These are phyloP conservation scores for Hypoxylon sp. DNA, from an alignment of 2,329 filamentous ascomycete genomes.

Conservation along the genomic window DNA sequence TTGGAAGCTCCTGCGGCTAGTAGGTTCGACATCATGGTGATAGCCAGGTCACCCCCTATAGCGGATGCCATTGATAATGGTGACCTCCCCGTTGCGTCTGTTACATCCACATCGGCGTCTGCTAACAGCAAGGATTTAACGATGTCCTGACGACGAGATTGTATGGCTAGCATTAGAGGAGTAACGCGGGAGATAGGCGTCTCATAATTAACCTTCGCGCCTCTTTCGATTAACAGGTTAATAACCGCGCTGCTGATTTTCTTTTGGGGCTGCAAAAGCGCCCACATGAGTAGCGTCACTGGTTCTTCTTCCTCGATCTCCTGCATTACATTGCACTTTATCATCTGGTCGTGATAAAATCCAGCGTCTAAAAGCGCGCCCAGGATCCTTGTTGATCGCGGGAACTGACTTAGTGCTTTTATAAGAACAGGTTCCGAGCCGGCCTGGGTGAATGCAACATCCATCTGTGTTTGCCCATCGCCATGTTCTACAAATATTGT, in stretches of 20 bases:
- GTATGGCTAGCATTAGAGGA: constrained; percentile 73
- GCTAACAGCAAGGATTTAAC: constrained; percentile 70
- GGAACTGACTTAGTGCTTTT: constrained; percentile 68
- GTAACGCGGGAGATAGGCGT: constrained; percentile 67
- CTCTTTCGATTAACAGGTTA: constrained; percentile 66
- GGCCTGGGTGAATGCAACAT: constrained; percentile 63
- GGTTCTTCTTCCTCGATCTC: constrained; percentile 67
- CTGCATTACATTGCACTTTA: constrained; percentile 61
- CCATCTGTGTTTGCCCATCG: constrained; percentile 64
- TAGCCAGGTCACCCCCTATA: constrained; percentile 67
- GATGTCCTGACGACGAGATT: constrained; percentile 68
- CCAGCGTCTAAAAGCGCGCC: constrained; percentile 69
- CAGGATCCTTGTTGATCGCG: constrained; percentile 68
- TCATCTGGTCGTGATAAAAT: constrained; percentile 71
- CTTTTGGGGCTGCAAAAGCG: constrained; percentile 74
- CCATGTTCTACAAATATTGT: constrained; percentile 66
- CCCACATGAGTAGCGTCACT: constrained; percentile 72
- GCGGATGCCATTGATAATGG: constrained; percentile 73
- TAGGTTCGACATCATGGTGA: constrained; percentile 68
- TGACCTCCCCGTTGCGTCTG: constrained; percentile 70
- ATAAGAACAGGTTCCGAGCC: constrained; percentile 65
- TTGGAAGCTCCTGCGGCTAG: constrained; percentile 69
- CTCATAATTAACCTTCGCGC: constrained; percentile 71
- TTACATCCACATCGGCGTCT: constrained; percentile 72
- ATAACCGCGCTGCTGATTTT: constrained; percentile 72